Percentiles rank a stretch among this genome's conserved stretches.
These are phyloP conservation scores for Aspergillus ibericus DNA, from an alignment of 2,329 filamentous ascomycete species.

Conservation along the genomic window DNA sequence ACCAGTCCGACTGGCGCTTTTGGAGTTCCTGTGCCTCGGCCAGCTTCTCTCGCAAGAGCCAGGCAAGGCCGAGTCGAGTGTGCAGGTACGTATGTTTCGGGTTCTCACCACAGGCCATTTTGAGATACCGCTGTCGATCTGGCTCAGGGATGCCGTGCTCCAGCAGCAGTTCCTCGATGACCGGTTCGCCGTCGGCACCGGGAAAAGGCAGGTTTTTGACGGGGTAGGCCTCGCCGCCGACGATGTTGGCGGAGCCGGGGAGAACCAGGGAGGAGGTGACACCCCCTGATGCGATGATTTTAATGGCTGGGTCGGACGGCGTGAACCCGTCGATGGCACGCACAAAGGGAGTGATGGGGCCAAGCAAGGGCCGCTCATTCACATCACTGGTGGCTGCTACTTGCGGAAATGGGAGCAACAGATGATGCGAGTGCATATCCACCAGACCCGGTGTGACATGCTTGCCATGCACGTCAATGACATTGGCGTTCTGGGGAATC, in stretches of 20 bases:
- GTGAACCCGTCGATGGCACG: conserved; percentile 66
- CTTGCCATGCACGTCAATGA: conserved; percentile 1
- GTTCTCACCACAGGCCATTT: conserved; percentile 75
- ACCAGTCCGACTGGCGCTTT: background rate
- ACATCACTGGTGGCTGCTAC: conserved; percentile 58
- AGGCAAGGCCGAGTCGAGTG: conserved; percentile 67
- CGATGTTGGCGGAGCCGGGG: conserved; percentile 71
- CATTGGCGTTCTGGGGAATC: background rate
- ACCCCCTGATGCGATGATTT: conserved; percentile 71
- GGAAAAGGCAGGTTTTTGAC: conserved; percentile 67
- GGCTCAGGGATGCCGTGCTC: conserved; percentile 58
- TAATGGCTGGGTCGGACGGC: conserved; percentile 63
- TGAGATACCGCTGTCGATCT: conserved; percentile 68
- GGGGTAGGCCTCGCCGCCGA: conserved; percentile 68
- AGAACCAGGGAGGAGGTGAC: conserved; percentile 68
- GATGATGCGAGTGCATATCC: conserved; percentile 70
- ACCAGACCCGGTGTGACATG: conserved; percentile 65
- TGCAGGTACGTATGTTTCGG: conserved; percentile 61
- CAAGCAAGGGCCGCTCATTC: conserved; percentile 61
- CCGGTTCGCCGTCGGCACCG: conserved; percentile 50
- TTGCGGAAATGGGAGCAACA: conserved; percentile 58
- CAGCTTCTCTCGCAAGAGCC: conserved; percentile 67
- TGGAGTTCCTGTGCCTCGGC: conserved; percentile 41
- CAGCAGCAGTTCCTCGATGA: conserved; percentile 63
- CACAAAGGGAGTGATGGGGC: conserved; percentile 62